Percentiles rank a stretch among this genome's conserved stretches.
phyloP scores from a whole-genome alignment of 257 asterid genomes.

The Paulownia fortunei region DNA sequence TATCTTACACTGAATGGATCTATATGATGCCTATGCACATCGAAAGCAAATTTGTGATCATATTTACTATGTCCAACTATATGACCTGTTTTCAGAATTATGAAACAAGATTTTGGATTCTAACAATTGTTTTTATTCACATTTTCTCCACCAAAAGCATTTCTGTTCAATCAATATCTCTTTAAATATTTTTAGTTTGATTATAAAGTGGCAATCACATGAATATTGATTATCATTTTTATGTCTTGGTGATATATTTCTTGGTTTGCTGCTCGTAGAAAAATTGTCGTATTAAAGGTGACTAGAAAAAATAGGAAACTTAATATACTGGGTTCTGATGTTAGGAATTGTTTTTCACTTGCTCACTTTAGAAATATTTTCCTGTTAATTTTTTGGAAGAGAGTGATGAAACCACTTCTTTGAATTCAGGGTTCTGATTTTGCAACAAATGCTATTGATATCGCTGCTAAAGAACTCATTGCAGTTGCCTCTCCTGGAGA shows the following conservation, averaged over 20 bases:
- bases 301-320: neutral
- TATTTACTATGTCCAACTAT: neutral
- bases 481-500: conserved; percentile 65
- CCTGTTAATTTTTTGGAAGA: conserved; percentile 9
- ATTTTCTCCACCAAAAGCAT: neutral
- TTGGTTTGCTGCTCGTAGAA: conserved; percentile 7
- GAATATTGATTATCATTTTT: conserved; percentile 12
- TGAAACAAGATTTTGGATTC: neutral
- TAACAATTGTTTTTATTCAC: neutral
- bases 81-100: neutral
- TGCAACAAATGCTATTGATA: conserved; percentile 69
- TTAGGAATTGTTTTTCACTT: neutral
- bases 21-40: neutral
- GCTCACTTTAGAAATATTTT: neutral
- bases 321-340: neutral
- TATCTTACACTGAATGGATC: neutral
- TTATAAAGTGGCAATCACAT: conserved; percentile 7
- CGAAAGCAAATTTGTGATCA: neutral
- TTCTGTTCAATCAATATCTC: neutral
- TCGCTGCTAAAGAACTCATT: conserved; percentile 73
- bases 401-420: conserved; percentile 23
- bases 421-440: conserved; percentile 71
- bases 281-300: neutral
- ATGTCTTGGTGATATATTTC: neutral
- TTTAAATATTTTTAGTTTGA: neutral